Percentiles rank a stretch among this genome's conserved stretches.
These are phyloP conservation scores for Pleurotus tuber-regium DNA, from an alignment of 768 basidiomycete genomes.

Conservation along the genomic window DNA sequence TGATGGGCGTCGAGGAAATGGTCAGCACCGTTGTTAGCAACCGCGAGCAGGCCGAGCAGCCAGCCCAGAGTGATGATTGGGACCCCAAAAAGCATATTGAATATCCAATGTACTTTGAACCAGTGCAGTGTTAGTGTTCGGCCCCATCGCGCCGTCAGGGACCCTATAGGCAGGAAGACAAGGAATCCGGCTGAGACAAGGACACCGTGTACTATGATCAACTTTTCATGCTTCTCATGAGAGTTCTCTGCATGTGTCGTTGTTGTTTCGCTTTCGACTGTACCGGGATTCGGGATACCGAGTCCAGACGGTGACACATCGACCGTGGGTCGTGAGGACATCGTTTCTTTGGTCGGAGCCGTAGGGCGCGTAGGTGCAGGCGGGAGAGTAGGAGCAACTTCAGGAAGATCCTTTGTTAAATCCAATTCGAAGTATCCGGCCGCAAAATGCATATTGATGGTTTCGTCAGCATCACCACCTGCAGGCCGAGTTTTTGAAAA, in stretches of 20 bases:
- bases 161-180: conserved; percentile 51
- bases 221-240: conserved; percentile 30
- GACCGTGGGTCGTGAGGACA: conserved; percentile 8
- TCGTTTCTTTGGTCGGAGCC: background rate
- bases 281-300: background rate
- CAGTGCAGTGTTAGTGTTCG: conserved; percentile 50
- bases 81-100: conserved; percentile 46
- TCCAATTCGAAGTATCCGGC: conserved; percentile 31
- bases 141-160: conserved; percentile 52
- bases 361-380: conserved; percentile 1
- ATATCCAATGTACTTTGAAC: conserved; percentile 54
- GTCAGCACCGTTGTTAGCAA: conserved; percentile 34
- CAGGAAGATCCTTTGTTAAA: conserved; percentile 25
- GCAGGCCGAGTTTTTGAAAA: background rate
- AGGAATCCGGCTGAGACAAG: conserved; percentile 54
- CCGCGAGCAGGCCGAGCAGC: conserved; percentile 45
- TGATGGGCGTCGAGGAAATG: conserved; percentile 52
- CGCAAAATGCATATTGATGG: conserved; percentile 32
- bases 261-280: background rate
- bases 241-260: background rate
- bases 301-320: background rate
- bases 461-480: conserved; percentile 28
- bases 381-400: conserved; percentile 8
- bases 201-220: conserved; percentile 53
- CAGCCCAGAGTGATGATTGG: conserved; percentile 50